A percentile compares a stretch with the other conserved stretches of the same genome.
Conservation (phyloP, 2,329 filamentous ascomycete species). For the Colletotrichum karsti region DNA sequence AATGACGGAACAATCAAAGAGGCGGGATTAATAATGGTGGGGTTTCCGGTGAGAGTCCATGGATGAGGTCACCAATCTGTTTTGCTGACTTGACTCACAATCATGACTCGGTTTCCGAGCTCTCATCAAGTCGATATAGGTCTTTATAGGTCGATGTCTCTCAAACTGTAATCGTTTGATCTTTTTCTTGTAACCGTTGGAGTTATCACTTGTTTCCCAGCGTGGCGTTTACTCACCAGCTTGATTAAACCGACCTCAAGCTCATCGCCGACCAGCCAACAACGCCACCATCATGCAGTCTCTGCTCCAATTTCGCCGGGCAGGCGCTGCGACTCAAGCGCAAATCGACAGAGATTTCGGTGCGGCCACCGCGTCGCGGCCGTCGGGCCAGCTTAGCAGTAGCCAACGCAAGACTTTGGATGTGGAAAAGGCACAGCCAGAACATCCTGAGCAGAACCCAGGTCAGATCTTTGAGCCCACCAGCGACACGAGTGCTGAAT, state of each 20-base stretch:
- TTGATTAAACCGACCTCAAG: too few relatives aligned
- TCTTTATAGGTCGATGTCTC: neutral
- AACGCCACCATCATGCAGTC: constrained; percentile 15
- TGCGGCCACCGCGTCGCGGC: neutral
- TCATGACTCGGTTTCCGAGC: neutral
- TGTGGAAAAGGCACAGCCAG: neutral
- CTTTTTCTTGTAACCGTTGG: too few relatives aligned
- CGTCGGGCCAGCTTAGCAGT: neutral
- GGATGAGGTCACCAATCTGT: neutral
- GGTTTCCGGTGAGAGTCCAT: neutral
- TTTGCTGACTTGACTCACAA: neutral
- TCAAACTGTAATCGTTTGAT: neutral
- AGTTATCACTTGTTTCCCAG: too few relatives aligned
- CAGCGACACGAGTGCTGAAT: neutral
- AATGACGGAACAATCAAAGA: neutral
- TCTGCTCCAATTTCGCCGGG: constrained; percentile 9
- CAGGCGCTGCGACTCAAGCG: constrained; percentile 11
- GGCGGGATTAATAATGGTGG: neutral
- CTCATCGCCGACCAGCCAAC: neutral
- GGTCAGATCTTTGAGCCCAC: neutral
- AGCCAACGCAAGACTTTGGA: neutral
- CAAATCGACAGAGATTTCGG: constrained; percentile 16
- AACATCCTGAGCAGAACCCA: neutral
- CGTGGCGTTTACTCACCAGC: too few relatives aligned
- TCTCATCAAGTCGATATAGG: neutral